These are phyloP conservation scores for Backusella morwellensis DNA, from an alignment of 192 early-diverging fungal genomes.

Conservation along the genomic window DNA sequence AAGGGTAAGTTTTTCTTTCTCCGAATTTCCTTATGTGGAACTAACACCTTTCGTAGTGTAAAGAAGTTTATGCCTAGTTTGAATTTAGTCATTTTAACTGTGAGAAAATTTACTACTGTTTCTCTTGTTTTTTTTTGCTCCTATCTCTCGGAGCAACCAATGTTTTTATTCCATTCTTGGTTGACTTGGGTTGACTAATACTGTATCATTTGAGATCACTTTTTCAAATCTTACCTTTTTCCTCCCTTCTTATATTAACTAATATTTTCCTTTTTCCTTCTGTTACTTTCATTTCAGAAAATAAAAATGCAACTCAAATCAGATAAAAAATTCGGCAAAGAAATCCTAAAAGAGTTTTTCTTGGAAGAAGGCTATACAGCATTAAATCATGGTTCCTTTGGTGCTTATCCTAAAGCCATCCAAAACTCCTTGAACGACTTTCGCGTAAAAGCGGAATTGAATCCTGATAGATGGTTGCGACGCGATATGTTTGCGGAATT, in stretches of 20 bases:
- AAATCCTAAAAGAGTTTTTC: constrained; percentile 43
- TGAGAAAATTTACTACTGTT: no score
- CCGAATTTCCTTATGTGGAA: no score
- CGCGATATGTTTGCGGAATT: constrained; percentile 35
- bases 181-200: neutral
- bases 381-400: constrained; percentile 67
- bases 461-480: constrained; percentile 52
- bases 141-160: neutral
- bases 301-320: neutral
- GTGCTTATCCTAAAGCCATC: constrained; percentile 35
- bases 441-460: constrained; percentile 28
- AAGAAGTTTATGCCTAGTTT: no score
- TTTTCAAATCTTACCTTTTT: neutral
- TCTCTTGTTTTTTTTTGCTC: no score
- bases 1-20: no score
- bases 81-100: no score
- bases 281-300: neutral
- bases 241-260: no score
- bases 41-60: no score
- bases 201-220: neutral
- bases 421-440: constrained; percentile 11
- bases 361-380: constrained; percentile 46
- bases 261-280: neutral
- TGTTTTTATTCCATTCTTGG: neutral
- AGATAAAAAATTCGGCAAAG: constrained; percentile 38